Conservation (phyloP, 495 filamentous ascomycete species). For the Penicillium parvum region DNA sequence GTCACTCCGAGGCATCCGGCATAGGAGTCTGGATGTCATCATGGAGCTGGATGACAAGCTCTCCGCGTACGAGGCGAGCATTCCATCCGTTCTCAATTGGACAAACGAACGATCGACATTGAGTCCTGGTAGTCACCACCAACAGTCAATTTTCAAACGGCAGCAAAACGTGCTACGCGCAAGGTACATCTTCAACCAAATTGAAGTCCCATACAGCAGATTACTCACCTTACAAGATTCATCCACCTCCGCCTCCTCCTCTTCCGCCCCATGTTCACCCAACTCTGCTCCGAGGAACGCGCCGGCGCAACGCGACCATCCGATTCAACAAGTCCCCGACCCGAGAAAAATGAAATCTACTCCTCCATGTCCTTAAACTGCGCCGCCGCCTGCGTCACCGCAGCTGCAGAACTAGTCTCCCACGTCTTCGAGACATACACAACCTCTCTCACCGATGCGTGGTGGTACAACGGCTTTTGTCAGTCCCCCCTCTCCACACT, state of each 20-base stretch:
- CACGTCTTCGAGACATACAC: slow-evolving; percentile 35
- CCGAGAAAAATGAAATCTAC: slow-evolving; percentile 28
- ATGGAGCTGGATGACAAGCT: slow-evolving; percentile 40
- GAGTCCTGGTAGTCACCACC: neutral
- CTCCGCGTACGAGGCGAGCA: slow-evolving; percentile 28
- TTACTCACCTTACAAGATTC: slow-evolving; percentile 25
- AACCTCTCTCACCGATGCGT: slow-evolving; percentile 36
- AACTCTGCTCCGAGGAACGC: slow-evolving; percentile 36
- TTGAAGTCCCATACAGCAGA: too few species aligned
- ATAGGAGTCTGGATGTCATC: slow-evolving; percentile 34
- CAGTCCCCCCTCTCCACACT: slow-evolving; percentile 8
- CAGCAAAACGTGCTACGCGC: slow-evolving; percentile 41
- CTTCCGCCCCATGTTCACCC: slow-evolving; percentile 45
- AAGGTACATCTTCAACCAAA: slow-evolving; percentile 19
- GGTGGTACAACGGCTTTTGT: slow-evolving; percentile 50
- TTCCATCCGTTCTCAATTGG: slow-evolving; percentile 39
- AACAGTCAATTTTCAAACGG: slow-evolving; percentile 23
- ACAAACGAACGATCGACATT: slow-evolving; percentile 9
- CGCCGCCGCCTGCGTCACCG: slow-evolving; percentile 33
- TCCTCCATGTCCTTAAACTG: slow-evolving; percentile 34
- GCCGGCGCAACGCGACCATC: slow-evolving; percentile 7
- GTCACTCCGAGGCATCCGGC: slow-evolving; percentile 8
- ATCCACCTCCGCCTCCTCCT: slow-evolving; percentile 42
- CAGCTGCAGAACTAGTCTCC: slow-evolving; percentile 38
- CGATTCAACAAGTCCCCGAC: too few species aligned